phyloP scores from a whole-genome alignment of 2,329 filamentous ascomycete genomes.

The Talaromyces albobiverticillius region DNA sequence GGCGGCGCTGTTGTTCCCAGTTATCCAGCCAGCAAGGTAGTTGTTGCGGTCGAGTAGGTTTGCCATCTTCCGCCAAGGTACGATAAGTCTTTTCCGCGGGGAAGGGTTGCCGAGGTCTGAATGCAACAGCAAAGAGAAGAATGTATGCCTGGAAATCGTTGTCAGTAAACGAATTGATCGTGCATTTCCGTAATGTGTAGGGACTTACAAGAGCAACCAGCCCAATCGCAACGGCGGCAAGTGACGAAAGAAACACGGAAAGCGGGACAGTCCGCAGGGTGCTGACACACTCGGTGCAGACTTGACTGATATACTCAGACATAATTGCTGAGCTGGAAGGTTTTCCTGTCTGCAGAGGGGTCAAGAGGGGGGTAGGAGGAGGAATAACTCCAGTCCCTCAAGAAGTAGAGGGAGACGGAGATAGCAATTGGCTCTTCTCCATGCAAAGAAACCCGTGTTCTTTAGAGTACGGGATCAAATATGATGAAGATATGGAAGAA shows the following conservation, averaged over 20 bases:
- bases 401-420: slow-evolving; percentile 11
- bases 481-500: no score
- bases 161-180: no score
- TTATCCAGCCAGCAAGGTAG: slow-evolving; percentile 87
- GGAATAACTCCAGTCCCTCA: slow-evolving; percentile 9
- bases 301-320: slow-evolving; percentile 9
- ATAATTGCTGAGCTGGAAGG: slow-evolving; percentile 6
- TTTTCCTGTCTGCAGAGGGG: not conserved
- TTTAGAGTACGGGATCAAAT: no score
- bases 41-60: slow-evolving; percentile 50
- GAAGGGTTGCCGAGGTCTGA: slow-evolving; percentile 70
- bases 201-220: slow-evolving; percentile 10
- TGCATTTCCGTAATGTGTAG: no score
- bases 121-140: slow-evolving; percentile 71
- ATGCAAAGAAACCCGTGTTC: no score
- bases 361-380: not conserved
- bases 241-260: slow-evolving; percentile 5
- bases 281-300: slow-evolving; percentile 10
- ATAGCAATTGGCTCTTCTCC: slow-evolving; percentile 7
- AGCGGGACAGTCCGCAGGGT: slow-evolving; percentile 7
- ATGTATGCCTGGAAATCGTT: slow-evolving; percentile 47
- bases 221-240: slow-evolving; percentile 2
- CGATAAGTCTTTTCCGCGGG: slow-evolving; percentile 82
- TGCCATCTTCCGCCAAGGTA: slow-evolving; percentile 67
- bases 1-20: slow-evolving; percentile 61